Evolutionary conservation across 257 asterid genomes (phyloP).

Genomic region (Solanum sitiens): DNA sequence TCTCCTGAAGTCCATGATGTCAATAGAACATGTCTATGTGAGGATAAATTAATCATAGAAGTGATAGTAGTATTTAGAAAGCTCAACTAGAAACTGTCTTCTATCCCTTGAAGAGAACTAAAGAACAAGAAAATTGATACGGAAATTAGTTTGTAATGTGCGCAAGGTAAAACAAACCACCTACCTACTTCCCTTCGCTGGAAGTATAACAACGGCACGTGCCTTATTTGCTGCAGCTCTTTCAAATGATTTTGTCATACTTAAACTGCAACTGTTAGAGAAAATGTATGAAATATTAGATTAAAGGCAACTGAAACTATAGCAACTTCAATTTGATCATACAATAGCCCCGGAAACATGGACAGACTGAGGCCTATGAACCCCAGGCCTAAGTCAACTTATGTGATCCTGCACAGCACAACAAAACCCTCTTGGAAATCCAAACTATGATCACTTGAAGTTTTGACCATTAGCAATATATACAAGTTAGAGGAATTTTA

Average conservation of each 20-base stretch:
- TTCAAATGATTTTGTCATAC: conserved; percentile 84
- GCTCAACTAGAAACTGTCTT: neutral
- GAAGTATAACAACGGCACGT: conserved; percentile 86
- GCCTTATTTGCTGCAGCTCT: conserved; percentile 96
- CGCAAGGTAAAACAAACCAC: neutral
- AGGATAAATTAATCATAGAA: neutral
- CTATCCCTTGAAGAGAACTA: neutral
- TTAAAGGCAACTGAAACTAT: neutral
- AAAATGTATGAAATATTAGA: conserved; percentile 16
- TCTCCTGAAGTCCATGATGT: neutral
- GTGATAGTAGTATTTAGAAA: neutral
- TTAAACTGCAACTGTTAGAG: conserved; percentile 79
- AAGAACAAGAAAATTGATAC: neutral
- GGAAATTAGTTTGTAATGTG: neutral
- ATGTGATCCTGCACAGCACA: neutral
- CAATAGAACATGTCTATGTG: neutral
- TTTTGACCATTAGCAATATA: neutral
- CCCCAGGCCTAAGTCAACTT: neutral
- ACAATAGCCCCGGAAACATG: neutral
- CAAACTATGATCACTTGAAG: neutral
- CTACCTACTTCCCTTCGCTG: conserved; percentile 80
- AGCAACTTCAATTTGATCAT: neutral
- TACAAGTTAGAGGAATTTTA: neutral
- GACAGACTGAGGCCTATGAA: neutral
- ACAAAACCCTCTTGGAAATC: neutral